Conservation (phyloP, 371 early-diverging fungal genomes). For the Syncephalastrum monosporum region DNA sequence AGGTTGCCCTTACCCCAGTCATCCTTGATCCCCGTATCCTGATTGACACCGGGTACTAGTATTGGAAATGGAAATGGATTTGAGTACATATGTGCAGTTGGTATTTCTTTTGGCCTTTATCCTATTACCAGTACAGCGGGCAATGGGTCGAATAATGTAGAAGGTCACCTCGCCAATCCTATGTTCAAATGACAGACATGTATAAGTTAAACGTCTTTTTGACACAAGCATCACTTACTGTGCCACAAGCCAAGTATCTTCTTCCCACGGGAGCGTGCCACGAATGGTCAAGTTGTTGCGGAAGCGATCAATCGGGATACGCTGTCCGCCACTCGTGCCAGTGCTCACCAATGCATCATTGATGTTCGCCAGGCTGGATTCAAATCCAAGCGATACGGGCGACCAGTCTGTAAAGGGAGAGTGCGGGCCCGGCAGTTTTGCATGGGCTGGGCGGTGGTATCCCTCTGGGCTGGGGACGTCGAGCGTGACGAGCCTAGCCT, state of each 20-base stretch:
- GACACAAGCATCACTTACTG: conserved; percentile 20
- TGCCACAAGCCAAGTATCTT: conserved; percentile 48
- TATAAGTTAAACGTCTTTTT: not conserved
- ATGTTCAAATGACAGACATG: not conserved
- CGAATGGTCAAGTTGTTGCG: conserved; percentile 43
- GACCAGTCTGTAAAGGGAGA: conserved; percentile 45
- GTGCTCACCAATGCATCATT: conserved; percentile 30
- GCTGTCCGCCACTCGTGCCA: conserved; percentile 29
- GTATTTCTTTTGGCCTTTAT: not conserved
- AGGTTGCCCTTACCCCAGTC: conserved; percentile 36
- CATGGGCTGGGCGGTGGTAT: conserved; percentile 43
- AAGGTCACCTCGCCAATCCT: conserved; percentile 47
- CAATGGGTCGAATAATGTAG: conserved; percentile 42
- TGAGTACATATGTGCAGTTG: not conserved
- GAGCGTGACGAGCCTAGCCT: conserved; percentile 34
- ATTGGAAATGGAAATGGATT: not conserved
- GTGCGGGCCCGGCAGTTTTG: conserved; percentile 35
- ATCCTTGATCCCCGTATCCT: conserved; percentile 47
- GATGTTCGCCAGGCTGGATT: conserved; percentile 28
- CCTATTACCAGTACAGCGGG: conserved; percentile 38
- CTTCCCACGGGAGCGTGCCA: conserved; percentile 48
- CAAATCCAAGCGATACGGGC: conserved; percentile 43
- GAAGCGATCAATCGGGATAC: conserved; percentile 41
- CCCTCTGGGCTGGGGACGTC: conserved; percentile 23
- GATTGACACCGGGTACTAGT: conserved; percentile 44